Conservation (phyloP, 441 rosid species). For the Adansonia rubrostipa region DNA sequence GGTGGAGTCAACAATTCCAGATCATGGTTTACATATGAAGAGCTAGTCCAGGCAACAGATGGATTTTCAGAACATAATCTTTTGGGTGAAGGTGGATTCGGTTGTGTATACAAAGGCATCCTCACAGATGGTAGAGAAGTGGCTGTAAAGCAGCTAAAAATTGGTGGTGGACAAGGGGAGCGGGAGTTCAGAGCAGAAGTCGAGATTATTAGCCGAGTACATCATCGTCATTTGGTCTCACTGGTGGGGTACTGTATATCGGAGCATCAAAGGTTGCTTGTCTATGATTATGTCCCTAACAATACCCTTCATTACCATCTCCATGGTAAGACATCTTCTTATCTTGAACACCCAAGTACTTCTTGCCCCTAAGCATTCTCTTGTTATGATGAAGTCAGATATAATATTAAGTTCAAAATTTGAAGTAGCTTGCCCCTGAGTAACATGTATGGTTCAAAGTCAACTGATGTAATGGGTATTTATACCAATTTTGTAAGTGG, state of each 20-base stretch:
- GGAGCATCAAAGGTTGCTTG: constrained; percentile 77
- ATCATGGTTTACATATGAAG: constrained; percentile 80
- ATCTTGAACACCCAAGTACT: not conserved
- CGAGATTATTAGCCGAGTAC: constrained; percentile 86
- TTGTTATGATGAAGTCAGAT: not conserved
- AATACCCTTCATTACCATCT: constrained; percentile 87
- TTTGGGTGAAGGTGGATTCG: constrained; percentile 98
- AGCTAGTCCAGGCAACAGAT: constrained; percentile 68
- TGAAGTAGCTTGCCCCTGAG: not conserved
- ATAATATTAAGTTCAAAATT: not conserved
- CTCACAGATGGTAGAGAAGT: constrained; percentile 73
- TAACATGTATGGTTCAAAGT: not conserved
- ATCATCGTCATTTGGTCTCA: constrained; percentile 96
- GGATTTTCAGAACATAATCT: constrained; percentile 72
- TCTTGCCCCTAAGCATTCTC: not conserved
- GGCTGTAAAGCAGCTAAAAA: constrained; percentile 91
- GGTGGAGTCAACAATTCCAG: constrained; percentile 65
- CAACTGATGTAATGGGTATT: constrained; percentile 9
- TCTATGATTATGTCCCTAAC: constrained; percentile 84
- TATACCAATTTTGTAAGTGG: constrained; percentile 4
- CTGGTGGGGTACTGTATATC: constrained; percentile 91
- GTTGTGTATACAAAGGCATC: constrained; percentile 87
- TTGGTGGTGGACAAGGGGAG: constrained; percentile 90
- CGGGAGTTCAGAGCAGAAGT: constrained; percentile 95
- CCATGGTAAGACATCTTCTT: constrained; percentile 60